These are phyloP conservation scores for Graphilbum fragrans DNA, from an alignment of 2,329 filamentous ascomycete genomes.

Conservation along the genomic window DNA sequence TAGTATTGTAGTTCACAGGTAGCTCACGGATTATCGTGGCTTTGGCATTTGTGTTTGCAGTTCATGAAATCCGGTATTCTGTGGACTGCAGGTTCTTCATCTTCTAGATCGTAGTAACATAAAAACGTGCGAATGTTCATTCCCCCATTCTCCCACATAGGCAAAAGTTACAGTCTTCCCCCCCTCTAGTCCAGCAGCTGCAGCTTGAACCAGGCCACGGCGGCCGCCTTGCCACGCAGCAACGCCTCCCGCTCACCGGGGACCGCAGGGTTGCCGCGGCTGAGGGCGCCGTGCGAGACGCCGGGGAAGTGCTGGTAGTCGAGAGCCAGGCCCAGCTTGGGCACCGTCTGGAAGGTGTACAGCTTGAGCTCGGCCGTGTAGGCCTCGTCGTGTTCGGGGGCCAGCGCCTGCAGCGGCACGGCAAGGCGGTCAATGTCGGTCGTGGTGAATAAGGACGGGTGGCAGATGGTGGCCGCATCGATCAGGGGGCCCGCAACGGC, in stretches of 20 bases:
- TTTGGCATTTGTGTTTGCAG: too few relatives aligned
- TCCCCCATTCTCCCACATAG: background rate
- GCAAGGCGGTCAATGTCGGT: slow-evolving; percentile 30
- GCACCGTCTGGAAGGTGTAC: slow-evolving; percentile 25
- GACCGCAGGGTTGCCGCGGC: slow-evolving; percentile 26
- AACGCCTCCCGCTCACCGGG: slow-evolving; percentile 29
- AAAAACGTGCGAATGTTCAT: too few relatives aligned
- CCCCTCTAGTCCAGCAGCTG: slow-evolving; percentile 9
- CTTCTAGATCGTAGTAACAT: too few relatives aligned
- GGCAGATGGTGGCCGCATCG: slow-evolving; percentile 30
- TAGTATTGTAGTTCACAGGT: too few relatives aligned
- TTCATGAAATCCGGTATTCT: too few relatives aligned
- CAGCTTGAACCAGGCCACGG: slow-evolving; percentile 29
- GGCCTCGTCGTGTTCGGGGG: slow-evolving; percentile 30
- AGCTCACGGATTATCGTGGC: too few relatives aligned
- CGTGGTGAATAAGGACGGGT: slow-evolving; percentile 29
- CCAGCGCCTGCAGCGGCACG: slow-evolving; percentile 39
- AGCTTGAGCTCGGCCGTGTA: slow-evolving; percentile 33
- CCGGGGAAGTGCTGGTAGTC: slow-evolving; percentile 40
- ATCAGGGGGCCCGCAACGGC: slow-evolving; percentile 22
- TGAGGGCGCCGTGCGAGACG: slow-evolving; percentile 31
- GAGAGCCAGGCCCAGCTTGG: slow-evolving; percentile 24
- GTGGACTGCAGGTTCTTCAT: too few relatives aligned
- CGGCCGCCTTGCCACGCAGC: slow-evolving; percentile 32
- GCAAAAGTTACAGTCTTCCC: too few relatives aligned